Evolutionary conservation across 2,329 filamentous ascomycete species (phyloP).

Genomic region (Rosellinia necatrix): DNA sequence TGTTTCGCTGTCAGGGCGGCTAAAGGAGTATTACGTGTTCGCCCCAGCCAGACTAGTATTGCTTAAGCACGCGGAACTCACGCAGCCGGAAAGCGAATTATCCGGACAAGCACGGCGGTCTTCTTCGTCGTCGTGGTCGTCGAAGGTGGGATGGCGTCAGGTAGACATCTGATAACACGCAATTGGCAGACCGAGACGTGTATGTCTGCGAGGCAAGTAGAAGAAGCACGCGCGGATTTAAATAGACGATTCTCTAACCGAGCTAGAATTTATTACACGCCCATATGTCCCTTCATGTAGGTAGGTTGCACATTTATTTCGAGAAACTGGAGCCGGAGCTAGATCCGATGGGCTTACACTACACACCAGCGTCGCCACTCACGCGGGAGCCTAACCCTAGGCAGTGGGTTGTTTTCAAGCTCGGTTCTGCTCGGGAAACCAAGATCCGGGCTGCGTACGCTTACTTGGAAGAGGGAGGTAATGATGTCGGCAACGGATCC

Average conservation of each 20-base stretch:
- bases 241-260: slow-evolving; percentile 7
- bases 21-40: too few relatives aligned
- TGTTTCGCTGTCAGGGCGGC: too few relatives aligned
- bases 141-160: too few relatives aligned
- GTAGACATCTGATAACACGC: too few relatives aligned
- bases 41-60: too few relatives aligned
- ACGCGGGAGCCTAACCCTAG: neutral
- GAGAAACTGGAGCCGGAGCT: neutral
- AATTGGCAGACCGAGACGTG: neutral
- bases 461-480: slow-evolving; percentile 16
- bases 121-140: too few relatives aligned
- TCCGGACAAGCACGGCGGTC: too few relatives aligned
- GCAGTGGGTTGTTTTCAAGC: slow-evolving; percentile 10
- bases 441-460: slow-evolving; percentile 20
- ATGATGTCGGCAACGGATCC: slow-evolving; percentile 4
- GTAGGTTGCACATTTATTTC: neutral
- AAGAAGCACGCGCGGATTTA: slow-evolving; percentile 1
- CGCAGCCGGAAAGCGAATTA: too few relatives aligned
- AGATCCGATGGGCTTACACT: slow-evolving; percentile 1
- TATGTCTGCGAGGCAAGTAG: too few relatives aligned
- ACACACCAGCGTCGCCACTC: too few relatives aligned
- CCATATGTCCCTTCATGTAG: neutral
- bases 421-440: slow-evolving; percentile 14
- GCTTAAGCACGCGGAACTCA: too few relatives aligned
- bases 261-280: slow-evolving; percentile 3